These are phyloP conservation scores for Backusella morwellensis DNA, from an alignment of 192 early-diverging fungal genomes.

Conservation along the genomic window DNA sequence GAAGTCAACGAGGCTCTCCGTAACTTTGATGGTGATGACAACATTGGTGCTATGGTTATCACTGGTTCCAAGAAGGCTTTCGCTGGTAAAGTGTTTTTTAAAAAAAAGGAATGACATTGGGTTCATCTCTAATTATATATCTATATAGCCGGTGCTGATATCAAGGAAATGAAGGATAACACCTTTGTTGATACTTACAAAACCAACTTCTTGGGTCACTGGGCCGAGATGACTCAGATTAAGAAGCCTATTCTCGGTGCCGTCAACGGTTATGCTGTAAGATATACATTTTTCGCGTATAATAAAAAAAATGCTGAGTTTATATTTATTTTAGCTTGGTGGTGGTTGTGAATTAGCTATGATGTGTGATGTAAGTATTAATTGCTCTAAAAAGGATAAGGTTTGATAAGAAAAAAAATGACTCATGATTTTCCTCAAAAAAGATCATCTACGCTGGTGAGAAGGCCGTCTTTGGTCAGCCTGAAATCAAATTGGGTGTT, in stretches of 20 bases:
- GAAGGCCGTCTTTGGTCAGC: conserved; percentile 95
- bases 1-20: conserved; percentile 89
- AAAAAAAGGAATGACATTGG: background rate
- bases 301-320: conserved; percentile 4
- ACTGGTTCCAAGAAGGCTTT: conserved; percentile 96
- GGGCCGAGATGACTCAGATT: conserved; percentile 87
- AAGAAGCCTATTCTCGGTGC: conserved; percentile 97
- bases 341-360: conserved; percentile 99
- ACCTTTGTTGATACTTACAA: conserved; percentile 88
- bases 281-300: conserved; percentile 18
- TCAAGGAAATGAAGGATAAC: conserved; percentile 97
- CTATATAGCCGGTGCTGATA: conserved; percentile 86
- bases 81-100: conserved; percentile 69
- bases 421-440: background rate
- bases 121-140: background rate
- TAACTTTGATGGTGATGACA: conserved; percentile 70
- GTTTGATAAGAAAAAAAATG: background rate
- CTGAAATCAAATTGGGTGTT: conserved; percentile 98
- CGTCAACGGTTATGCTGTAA: conserved; percentile 94
- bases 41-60: conserved; percentile 88
- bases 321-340: conserved; percentile 63
- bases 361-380: conserved; percentile 78
- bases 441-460: conserved; percentile 98
- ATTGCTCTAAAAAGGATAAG: conserved; percentile 11
- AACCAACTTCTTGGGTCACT: conserved; percentile 90